Evolutionary conservation across 306 rosid genomes (phyloP), one percentile per base, ranked within the genome.

Genomic region (Casuarina glauca): DNA sequence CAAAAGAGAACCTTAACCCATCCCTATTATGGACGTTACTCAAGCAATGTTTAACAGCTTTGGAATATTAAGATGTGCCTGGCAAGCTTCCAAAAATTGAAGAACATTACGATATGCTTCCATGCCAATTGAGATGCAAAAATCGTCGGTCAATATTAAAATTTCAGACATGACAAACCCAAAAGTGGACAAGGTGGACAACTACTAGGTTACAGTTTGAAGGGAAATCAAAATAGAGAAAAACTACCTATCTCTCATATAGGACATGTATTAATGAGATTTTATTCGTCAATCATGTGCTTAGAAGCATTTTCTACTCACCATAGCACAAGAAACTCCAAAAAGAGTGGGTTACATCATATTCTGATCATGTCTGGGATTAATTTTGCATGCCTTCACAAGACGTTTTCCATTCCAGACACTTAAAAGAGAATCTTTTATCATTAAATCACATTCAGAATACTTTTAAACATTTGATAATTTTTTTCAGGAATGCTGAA

Each of bases 31-130:
- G 63, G 82, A 68, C 68, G 75, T 71, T 12, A 66, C 53, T 71
- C 45, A 84, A 74, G 69, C 62, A 84, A 76, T 76, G 61, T 74
- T 76, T 70, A 63, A 19, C 44, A 74, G 62, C 77, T 71, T 55
- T 79, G 69, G 64, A 62, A 74, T 26, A 26, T 26, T 26, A 26
- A 68, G 46, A 52, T 43, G 26, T 32, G 50, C 19, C 43, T 13
- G 9, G 48, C n/a, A 43, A 54, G 74, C 19, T 49, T 64, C 52
- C 38, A 2, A 13, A 1, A 20, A 55, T 12, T 66, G 36, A 42
- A 42, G 60, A 12, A 43, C 74, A 39, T 38, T 46, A 71, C 9
- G 48, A 42, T 41, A 57, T n/a, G 26, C 6, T n/a, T 9, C 42
- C 15, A 71, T 9, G 51, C 43, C 46, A 57, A 70, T 64, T 69